Evolutionary conservation across 164 flowering plant genomes (phyloP), one percentile per base, ranked within the genome.

Genomic region (Piper betle): DNA sequence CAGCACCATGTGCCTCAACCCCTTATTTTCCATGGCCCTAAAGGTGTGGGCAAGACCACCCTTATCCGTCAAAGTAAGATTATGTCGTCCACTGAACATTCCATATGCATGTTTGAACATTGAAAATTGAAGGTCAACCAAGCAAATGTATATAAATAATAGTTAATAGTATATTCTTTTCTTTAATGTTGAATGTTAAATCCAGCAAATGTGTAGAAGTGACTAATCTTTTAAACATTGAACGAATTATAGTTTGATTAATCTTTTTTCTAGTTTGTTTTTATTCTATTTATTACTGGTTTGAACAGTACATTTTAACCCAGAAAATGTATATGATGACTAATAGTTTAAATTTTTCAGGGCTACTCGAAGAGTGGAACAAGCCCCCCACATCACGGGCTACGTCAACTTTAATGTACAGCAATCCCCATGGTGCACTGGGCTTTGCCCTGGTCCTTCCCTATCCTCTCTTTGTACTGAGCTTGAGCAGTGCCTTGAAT

Each of bases 1-100:
- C 90, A 77, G 64, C 92, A 81, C 71, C 82, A 83, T 5, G 94
- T 90, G 38, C 84, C 72, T 53, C 90, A 84, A 58, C 92, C 88
- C 20, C 88, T 93, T 73, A 65, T 93, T 69, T 82, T 93, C 74
- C 98, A 93, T 60, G 97, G 98, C 39, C 97, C 96, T 37, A 68
- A 94, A 18, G 97, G 96, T 70, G 90, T 75, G 64, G 98, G 98
- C 70, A 93, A 93, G 76, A 84, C 96, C 64, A 83, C 98, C 55
- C 88, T 87, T 77, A 65, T 93, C 71, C 86, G 84, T 63, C 81
- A 86, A 60, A 85, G 98, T 90, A 85, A 67, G 1, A 4, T n/a
- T 56, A 41, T 48, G 17, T 50, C 41, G 4, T 12, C 46, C 10
- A 33, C 58, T 46, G 10, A 10, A 46, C 50, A 2, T 11, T 11